A percentile compares a stretch with the other conserved stretches of the same genome.
Conservation (phyloP, 345 rosid genomes). For the Salix purpurea region DNA sequence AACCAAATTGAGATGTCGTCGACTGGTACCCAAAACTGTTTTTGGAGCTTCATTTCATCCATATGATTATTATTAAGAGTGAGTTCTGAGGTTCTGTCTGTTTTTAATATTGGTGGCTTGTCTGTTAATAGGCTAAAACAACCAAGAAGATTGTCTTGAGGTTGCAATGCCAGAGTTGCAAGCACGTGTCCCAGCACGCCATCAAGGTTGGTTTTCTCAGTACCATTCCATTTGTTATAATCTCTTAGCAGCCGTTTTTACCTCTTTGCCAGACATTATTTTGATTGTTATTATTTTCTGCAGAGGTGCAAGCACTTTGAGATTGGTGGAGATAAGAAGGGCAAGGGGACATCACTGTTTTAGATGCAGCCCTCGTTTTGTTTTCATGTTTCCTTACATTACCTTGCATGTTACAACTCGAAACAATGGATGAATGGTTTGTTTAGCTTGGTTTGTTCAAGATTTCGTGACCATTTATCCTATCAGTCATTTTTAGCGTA, state of each 20-base stretch:
- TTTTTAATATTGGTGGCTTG: background rate
- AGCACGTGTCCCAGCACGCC: conserved; percentile 68
- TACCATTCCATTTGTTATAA: background rate
- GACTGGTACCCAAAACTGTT: background rate
- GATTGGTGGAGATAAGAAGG: conserved; percentile 9
- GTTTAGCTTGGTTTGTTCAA: background rate
- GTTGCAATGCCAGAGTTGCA: conserved; percentile 79
- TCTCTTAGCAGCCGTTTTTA: background rate
- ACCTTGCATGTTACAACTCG: background rate
- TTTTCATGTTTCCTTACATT: background rate
- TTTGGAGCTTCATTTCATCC: background rate
- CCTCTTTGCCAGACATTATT: background rate
- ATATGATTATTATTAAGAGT: background rate
- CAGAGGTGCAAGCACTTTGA: conserved; percentile 10
- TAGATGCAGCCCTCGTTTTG: background rate
- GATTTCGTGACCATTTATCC: background rate
- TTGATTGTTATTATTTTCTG: background rate
- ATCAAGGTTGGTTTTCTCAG: conserved; percentile 44
- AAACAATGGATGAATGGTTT: background rate
- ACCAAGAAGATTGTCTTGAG: conserved; percentile 85
- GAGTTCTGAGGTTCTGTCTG: background rate
- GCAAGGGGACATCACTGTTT: conserved; percentile 11
- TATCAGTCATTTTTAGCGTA: background rate
- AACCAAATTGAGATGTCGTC: background rate
- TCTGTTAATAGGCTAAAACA: conserved; percentile 54